A percentile compares a stretch with the other conserved stretches of the same genome.
Evolutionary conservation across 192 early-diverging fungal species (phyloP).

Genomic region (Phycomyces blakesleeanus): DNA sequence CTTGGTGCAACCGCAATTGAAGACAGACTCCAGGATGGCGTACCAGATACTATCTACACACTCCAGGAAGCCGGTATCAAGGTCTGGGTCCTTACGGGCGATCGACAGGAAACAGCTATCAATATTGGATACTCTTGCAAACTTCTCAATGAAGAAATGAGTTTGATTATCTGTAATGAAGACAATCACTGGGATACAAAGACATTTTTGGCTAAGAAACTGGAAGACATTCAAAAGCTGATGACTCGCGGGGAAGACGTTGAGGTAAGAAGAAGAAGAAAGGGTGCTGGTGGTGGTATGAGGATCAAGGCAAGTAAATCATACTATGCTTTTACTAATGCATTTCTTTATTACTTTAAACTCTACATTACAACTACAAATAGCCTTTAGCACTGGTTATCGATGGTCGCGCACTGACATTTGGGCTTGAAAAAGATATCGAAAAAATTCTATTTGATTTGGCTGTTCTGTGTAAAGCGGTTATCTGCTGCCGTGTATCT

Average conservation of each 20-base stretch:
- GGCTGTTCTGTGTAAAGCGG: constrained; percentile 89
- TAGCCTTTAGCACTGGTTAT: constrained; percentile 86
- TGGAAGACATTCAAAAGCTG: constrained; percentile 69
- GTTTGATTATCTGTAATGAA: constrained; percentile 90
- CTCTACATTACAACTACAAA: too few relatives aligned
- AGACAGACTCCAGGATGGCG: constrained; percentile 96
- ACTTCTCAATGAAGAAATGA: constrained; percentile 94
- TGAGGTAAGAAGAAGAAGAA: constrained; percentile 19
- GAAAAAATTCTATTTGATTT: constrained; percentile 82
- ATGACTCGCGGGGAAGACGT: constrained; percentile 42
- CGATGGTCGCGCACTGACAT: constrained; percentile 89
- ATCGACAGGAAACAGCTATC: constrained; percentile 97
- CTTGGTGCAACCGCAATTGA: constrained; percentile 98
- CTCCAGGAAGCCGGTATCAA: constrained; percentile 93
- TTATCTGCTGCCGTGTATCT: constrained; percentile 96
- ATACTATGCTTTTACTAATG: too few relatives aligned
- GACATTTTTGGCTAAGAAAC: constrained; percentile 85
- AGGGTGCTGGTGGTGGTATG: background rate
- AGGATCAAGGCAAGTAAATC: too few relatives aligned
- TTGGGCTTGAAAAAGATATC: constrained; percentile 85
- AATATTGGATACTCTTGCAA: constrained; percentile 98
- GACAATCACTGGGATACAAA: constrained; percentile 89
- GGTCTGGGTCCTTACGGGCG: constrained; percentile 97
- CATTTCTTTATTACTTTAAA: too few relatives aligned
- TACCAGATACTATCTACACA: constrained; percentile 96